Conservation (phyloP, 352 stramenopile species). For the Phytophthora agathidicida region DNA sequence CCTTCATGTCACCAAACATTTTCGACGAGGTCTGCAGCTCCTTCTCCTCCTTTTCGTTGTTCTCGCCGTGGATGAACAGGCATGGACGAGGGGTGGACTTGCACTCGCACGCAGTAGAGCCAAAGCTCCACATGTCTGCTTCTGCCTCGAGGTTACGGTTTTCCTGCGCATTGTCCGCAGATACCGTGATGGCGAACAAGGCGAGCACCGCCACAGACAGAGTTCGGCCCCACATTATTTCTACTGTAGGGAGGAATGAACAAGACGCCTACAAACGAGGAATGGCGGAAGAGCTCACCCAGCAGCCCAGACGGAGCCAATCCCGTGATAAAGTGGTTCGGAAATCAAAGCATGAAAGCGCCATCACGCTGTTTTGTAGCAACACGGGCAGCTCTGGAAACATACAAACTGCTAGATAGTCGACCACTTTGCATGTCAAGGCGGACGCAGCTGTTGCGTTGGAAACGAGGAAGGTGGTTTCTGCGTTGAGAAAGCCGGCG, state of each 20-base stretch:
- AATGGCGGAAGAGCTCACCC: slow-evolving; percentile 2
- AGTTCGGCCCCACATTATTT: slow-evolving; percentile 21
- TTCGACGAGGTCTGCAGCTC: slow-evolving; percentile 28
- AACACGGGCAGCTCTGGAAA: background rate
- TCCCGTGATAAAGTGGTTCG: slow-evolving; percentile 22
- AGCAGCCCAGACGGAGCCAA: slow-evolving; percentile 4
- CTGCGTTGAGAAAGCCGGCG: background rate
- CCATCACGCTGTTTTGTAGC: slow-evolving; percentile 11
- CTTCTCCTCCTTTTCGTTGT: slow-evolving; percentile 17
- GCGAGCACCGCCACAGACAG: slow-evolving; percentile 9
- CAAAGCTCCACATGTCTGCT: slow-evolving; percentile 26
- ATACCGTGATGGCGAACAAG: slow-evolving; percentile 10
- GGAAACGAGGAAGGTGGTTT: background rate
- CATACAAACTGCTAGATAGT: slow-evolving; percentile 11
- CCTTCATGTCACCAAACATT: slow-evolving; percentile 40
- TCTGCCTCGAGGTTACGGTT: slow-evolving; percentile 20
- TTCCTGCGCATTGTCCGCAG: background rate
- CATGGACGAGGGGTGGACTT: slow-evolving; percentile 42
- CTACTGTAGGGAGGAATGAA: background rate
- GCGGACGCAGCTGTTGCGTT: slow-evolving; percentile 2
- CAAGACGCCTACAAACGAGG: slow-evolving; percentile 6
- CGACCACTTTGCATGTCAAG: background rate
- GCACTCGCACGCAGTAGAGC: slow-evolving; percentile 31
- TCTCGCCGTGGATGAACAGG: slow-evolving; percentile 51
- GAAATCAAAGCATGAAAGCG: slow-evolving; percentile 13